phyloP scores from a whole-genome alignment of 78 protist genomes.

The Protostelium mycophagum region DNA sequence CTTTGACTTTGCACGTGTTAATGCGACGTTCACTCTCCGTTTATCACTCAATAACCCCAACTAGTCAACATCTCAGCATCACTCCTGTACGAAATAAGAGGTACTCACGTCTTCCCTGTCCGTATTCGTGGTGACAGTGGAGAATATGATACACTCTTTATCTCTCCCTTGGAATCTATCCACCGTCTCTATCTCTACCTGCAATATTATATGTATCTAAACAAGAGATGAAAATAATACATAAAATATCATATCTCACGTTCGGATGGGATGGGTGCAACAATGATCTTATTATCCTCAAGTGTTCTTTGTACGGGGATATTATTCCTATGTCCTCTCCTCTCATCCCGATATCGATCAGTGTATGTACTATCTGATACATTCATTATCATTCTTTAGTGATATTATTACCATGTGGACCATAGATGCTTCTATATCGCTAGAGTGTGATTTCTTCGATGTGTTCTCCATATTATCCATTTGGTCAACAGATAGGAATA shows the following conservation, averaged over 20 bases:
- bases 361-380: not conserved
- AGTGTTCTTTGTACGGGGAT: slow-evolving; percentile 79
- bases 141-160: slow-evolving; percentile 76
- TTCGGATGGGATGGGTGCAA: not conserved
- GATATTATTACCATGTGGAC: not conserved
- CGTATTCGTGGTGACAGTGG: slow-evolving; percentile 45
- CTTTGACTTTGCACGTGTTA: not conserved
- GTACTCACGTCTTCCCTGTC: too few relatives aligned
- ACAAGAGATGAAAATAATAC: too few relatives aligned
- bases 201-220: too few relatives aligned
- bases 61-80: too few relatives aligned
- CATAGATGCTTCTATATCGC: too few relatives aligned
- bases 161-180: slow-evolving; percentile 88
- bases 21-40: not conserved
- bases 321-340: slow-evolving; percentile 67
- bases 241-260: too few relatives aligned
- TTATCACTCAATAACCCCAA: not conserved
- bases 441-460: not conserved
- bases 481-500: not conserved
- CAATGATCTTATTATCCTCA: slow-evolving; percentile 7
- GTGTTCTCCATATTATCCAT: not conserved
- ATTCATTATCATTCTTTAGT: too few relatives aligned
- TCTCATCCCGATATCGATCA: slow-evolving; percentile 8
- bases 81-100: too few relatives aligned
- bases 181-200: slow-evolving; percentile 67